Base-by-base conservation (phyloP, 148 eudicot genomes). In the Vaccinium vitisidaea region DNA sequence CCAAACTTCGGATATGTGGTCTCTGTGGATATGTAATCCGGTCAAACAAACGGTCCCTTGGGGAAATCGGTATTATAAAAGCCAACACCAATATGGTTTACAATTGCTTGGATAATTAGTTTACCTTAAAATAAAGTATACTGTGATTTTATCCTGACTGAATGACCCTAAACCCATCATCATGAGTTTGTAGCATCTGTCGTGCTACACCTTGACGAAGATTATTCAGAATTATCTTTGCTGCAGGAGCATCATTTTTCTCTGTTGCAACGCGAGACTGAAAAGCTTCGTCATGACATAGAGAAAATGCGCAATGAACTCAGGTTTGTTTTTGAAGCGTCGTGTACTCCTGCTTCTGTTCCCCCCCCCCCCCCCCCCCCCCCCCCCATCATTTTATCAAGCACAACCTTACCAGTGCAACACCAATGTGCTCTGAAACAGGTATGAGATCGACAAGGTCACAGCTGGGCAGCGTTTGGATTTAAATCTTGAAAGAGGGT, bases 241-340 rank as follows among this genome's bases (percentile, higher is more conserved):
- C 56, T 91, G 89, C 94, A 94, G 98, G 95, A 91, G 21, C 92
- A 95, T 80, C 98, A 91, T 87, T 93, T 94, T 85, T 88, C 94
- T 81, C 77, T 92, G 84, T 84, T 94, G 91, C 94, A 93, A 90
- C 92, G 89, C 14, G 98, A 95, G 91, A 90, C 89, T 19, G 98
- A 90, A 88, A 93, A 93, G 84, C 56, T 67, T 82, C 87, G 84
- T 36, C 87, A 77, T 85, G 95, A 93, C 82, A 94, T 93, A 73
- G 95, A 93, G 54, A 94, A 93, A 87, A 87, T 93, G 95, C 94
- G 94, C 23, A 91, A 90, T 83, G 95, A 94, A 85, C 86, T 95
- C 85, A 94, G 92, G 98, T 95, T 56, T 86, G 89, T 82, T 75
- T 74, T 79, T 43, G 1, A 55, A 12, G 73, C 32, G 54, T 32